These are phyloP conservation scores for Geosmithia flava DNA, from an alignment of 2,329 filamentous ascomycete species.

Conservation along the genomic window DNA sequence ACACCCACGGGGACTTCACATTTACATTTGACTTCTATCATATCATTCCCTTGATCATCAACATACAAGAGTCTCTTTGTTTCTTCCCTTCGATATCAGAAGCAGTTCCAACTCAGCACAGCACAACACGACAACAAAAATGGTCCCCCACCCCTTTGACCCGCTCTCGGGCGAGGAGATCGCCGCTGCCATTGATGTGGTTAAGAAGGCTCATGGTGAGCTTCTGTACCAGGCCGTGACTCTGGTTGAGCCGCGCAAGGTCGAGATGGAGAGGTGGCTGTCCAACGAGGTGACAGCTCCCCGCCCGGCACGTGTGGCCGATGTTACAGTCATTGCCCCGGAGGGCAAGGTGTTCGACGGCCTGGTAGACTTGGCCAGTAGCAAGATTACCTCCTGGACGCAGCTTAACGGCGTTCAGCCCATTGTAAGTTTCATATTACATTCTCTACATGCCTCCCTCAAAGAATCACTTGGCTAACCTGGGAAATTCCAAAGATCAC, in stretches of 20 bases:
- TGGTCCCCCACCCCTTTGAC: conserved; percentile 54
- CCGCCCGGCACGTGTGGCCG: conserved; percentile 60
- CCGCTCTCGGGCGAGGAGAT: conserved; percentile 66
- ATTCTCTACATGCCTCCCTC: neutral
- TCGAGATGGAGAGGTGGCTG: conserved; percentile 71
- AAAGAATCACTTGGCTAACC: conserved; percentile 4
- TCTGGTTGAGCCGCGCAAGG: conserved; percentile 75
- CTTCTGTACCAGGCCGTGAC: conserved; percentile 82
- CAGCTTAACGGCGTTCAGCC: conserved; percentile 68
- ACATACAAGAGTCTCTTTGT: neutral
- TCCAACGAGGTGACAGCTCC: conserved; percentile 46
- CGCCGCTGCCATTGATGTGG: conserved; percentile 51
- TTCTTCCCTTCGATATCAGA: neutral
- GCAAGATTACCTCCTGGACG: conserved; percentile 63
- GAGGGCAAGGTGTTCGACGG: conserved; percentile 76
- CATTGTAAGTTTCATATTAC: conserved; percentile 36
- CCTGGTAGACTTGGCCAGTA: conserved; percentile 57
- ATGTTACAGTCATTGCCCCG: conserved; percentile 70
- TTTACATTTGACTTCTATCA: neutral
- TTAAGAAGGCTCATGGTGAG: conserved; percentile 57
- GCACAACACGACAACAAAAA: neutral
- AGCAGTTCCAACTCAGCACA: neutral
- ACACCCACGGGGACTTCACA: neutral
- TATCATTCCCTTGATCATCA: neutral
- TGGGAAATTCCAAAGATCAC: conserved; percentile 48